Conservation (phyloP, 176 grass and related monocot species). For the Tillandsia leiboldiana region DNA sequence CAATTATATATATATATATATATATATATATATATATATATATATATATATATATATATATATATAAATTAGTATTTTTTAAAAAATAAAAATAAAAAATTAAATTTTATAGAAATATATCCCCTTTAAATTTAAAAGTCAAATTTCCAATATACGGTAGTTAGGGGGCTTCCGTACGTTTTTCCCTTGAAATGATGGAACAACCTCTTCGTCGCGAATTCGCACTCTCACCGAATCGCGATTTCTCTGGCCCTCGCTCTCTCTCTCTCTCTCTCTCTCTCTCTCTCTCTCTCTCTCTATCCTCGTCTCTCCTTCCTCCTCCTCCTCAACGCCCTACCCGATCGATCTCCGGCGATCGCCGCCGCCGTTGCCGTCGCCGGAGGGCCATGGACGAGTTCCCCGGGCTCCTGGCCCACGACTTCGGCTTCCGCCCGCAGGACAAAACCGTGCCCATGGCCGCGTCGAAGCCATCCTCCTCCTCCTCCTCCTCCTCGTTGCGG, state of each 20-base stretch:
- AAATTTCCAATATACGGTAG: too few relatives aligned
- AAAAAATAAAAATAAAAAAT: too few relatives aligned
- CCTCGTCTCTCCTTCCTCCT: not conserved
- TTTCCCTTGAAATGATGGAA: too few relatives aligned
- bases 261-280: slow-evolving; percentile 2
- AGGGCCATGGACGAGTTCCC: slow-evolving; percentile 67
- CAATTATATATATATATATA: too few relatives aligned
- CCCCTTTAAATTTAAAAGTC: too few relatives aligned
- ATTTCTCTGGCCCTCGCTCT: not conserved
- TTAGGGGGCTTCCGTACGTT: too few relatives aligned
- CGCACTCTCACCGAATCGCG: not conserved
- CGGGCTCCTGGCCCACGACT: slow-evolving; percentile 61
- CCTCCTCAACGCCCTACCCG: slow-evolving; percentile 16
- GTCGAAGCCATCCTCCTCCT: slow-evolving; percentile 18
- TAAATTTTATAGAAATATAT: too few relatives aligned
- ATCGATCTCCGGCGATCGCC: slow-evolving; percentile 11
- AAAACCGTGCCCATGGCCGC: slow-evolving; percentile 57
- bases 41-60: too few relatives aligned
- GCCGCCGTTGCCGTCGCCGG: not conserved
- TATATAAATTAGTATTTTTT: too few relatives aligned
- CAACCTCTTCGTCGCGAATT: too few relatives aligned
- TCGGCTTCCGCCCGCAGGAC: slow-evolving; percentile 66
- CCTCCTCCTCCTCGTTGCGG: slow-evolving; percentile 16
- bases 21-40: too few relatives aligned
- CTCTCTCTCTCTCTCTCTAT: not conserved